Evolutionary conservation across 2,329 filamentous ascomycete genomes (phyloP), one percentile per base, ranked within the genome.

Genomic region (Helminthosporium solani): DNA sequence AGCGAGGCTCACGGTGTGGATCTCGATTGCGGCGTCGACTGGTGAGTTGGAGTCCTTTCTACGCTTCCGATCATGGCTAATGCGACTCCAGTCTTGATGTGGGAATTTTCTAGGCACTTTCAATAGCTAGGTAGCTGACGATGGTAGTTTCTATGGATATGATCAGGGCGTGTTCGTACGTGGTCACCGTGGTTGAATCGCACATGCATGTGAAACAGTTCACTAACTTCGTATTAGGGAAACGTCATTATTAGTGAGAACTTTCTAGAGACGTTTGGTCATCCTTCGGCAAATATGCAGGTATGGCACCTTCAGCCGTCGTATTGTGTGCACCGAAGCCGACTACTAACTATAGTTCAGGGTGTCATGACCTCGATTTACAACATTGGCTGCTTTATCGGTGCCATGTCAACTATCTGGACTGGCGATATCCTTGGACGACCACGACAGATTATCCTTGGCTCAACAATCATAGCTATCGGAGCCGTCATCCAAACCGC

Each of bases 371-470:
- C 73, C 1, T 69, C 64, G 5, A 69, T 72, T 38, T 68, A 67
- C 45, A 74, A 62, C 40, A 63, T 75, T 18, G 78, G 73, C 3
- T 76, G 73, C 46, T 74, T 77, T 44, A 57, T 71, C 25, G 72
- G 72, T 1, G 73, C 73, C 0, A 67, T 75, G 49, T 56, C 67
- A 11, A 65, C 64, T 3, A 59, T 70, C 14, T 75, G 72, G 63
- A 70, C 79, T 11, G 83, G 83, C 20, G 83, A 86, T 49, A 71
- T 74, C 1, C 74, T 84, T 28, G 82, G 81, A 6, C 73, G 82
- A n/a, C 73, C 75, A 55, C 70, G 78, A 31, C 76, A 76, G 11
- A 82, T 83, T 40, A 76, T 85, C 47, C 73, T 83, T 6, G 83
- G 83, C 12, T 78, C 68, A 8, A 63, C 65, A 2, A 56, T 71